Percentiles rank a stretch among this genome's conserved stretches.
phyloP scores from a whole-genome alignment of 116 monocot genomes.

The Trichopus zeylanicus region DNA sequence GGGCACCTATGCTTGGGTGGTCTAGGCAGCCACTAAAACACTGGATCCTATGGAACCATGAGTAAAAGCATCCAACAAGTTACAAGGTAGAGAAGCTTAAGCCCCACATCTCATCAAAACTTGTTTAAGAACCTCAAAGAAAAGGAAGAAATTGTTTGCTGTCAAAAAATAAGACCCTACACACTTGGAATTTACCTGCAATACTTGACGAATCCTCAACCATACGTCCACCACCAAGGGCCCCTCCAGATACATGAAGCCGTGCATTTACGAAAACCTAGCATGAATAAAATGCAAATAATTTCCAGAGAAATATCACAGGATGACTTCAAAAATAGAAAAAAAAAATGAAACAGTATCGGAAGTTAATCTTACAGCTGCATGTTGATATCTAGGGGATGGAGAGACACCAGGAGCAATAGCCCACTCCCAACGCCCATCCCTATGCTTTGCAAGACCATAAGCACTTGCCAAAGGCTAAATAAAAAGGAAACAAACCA shows the following conservation, averaged over 20 bases:
- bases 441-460: conserved; percentile 99
- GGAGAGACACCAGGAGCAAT: conserved; percentile 99
- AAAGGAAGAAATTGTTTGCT: too few species aligned
- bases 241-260: conserved; percentile 99
- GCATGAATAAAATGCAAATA: conserved; percentile 5
- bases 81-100: too few species aligned
- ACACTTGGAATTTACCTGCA: conserved; percentile 50
- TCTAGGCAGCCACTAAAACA: too few species aligned
- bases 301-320: background rate
- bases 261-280: conserved; percentile 99
- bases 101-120: too few species aligned
- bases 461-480: conserved; percentile 98
- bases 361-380: conserved; percentile 53
- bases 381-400: conserved; percentile 99
- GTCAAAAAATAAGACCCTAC: background rate
- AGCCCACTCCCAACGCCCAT: conserved; percentile 99
- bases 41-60: too few species aligned
- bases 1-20: too few species aligned
- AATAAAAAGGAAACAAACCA: background rate
- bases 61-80: too few species aligned
- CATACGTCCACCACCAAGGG: conserved; percentile 99
- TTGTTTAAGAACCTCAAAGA: too few species aligned
- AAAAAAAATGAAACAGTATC: conserved; percentile 9
- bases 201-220: conserved; percentile 98
- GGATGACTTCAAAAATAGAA: background rate